These are phyloP conservation scores for Coemansia sp. DNA, from an alignment of 192 early-diverging fungal species.

Conservation along the genomic window DNA sequence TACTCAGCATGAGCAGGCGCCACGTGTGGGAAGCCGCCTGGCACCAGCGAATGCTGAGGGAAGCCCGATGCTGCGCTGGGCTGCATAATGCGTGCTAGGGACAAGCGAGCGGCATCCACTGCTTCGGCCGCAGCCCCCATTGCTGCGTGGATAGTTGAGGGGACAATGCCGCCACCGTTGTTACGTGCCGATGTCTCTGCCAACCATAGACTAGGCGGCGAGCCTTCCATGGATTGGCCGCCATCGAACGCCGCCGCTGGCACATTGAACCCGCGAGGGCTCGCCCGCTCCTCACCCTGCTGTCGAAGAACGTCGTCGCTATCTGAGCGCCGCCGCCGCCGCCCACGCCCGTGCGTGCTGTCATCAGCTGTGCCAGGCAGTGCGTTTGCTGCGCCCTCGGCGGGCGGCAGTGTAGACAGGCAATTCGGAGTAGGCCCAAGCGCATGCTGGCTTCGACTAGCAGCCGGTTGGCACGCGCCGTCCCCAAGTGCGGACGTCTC, in stretches of 20 bases:
- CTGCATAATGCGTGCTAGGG: conserved; percentile 45
- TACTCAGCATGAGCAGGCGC: background rate
- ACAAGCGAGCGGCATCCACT: conserved; percentile 31
- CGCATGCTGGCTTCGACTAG: background rate
- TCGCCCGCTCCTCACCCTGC: conserved; percentile 54
- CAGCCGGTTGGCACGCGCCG: background rate
- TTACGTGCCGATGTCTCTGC: conserved; percentile 18
- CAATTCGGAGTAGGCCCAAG: no score
- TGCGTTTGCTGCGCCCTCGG: background rate
- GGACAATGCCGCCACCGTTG: conserved; percentile 19
- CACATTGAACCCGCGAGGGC: conserved; percentile 42
- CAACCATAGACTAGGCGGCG: conserved; percentile 47
- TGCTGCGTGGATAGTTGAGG: conserved; percentile 42
- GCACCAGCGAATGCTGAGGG: conserved; percentile 41
- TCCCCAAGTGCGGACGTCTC: background rate
- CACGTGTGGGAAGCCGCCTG: conserved; percentile 28
- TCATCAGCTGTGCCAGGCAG: background rate
- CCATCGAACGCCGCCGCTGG: background rate
- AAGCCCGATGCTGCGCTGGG: conserved; percentile 17
- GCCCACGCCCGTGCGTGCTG: conserved; percentile 11
- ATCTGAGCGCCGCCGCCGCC: conserved; percentile 47
- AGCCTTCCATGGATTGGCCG: background rate
- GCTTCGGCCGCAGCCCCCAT: conserved; percentile 42
- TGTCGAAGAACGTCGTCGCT: conserved; percentile 46
- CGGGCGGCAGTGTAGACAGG: background rate